These are phyloP conservation scores for Kodamaea neixiangensis DNA, from an alignment of 805 yeast genomes.

Conservation along the genomic window DNA sequence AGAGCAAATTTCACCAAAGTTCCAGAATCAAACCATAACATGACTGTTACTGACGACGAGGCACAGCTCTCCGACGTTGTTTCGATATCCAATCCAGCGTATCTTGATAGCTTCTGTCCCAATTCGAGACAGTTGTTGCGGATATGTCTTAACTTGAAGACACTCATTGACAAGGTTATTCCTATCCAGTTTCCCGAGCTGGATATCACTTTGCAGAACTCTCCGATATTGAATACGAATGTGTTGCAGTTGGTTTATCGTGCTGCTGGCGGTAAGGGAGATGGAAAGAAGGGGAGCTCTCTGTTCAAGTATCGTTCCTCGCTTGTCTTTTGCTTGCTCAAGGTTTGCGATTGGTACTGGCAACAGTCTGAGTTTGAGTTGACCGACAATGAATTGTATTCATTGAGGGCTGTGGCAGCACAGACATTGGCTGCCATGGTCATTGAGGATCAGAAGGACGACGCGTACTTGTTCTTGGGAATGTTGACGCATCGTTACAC, in stretches of 20 bases:
- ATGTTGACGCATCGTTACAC: slow-evolving; percentile 77
- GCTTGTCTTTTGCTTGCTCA: slow-evolving; percentile 67
- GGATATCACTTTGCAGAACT: slow-evolving; percentile 54
- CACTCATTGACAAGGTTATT: slow-evolving; percentile 67
- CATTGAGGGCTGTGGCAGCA: slow-evolving; percentile 65
- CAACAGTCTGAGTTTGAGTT: slow-evolving; percentile 59
- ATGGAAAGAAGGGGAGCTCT: slow-evolving; percentile 54
- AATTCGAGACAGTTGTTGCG: slow-evolving; percentile 67
- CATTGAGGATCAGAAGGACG: slow-evolving; percentile 62
- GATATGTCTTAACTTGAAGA: slow-evolving; percentile 72
- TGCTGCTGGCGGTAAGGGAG: slow-evolving; percentile 82
- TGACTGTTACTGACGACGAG: slow-evolving; percentile 1
- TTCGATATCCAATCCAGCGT: not conserved
- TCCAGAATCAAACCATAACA: not conserved
- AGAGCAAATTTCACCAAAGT: not conserved
- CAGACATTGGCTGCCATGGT: slow-evolving; percentile 69
- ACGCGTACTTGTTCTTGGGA: slow-evolving; percentile 65
- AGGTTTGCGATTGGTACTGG: slow-evolving; percentile 79
- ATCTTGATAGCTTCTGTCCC: slow-evolving; percentile 40
- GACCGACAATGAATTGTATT: slow-evolving; percentile 65
- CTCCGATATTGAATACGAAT: slow-evolving; percentile 57
- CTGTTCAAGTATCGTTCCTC: slow-evolving; percentile 66
- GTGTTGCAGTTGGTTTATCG: slow-evolving; percentile 61
- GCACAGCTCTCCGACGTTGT: not conserved
- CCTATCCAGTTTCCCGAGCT: slow-evolving; percentile 61